phyloP scores from a whole-genome alignment of 441 rosid genomes.

The Aquilaria agallochum region DNA sequence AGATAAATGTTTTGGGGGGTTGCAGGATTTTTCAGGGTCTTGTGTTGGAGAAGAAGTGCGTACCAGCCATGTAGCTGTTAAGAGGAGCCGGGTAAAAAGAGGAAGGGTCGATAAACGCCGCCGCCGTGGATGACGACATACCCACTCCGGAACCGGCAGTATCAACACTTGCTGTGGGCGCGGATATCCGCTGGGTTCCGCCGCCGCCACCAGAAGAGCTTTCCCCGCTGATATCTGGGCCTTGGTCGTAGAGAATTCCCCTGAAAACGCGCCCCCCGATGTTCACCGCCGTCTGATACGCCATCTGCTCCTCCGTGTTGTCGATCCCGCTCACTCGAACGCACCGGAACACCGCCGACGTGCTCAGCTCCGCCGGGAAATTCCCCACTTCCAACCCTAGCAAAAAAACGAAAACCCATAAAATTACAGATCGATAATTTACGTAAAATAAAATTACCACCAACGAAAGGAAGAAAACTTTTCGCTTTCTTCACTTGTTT shows the following conservation, averaged over 20 bases:
- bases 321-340: constrained; percentile 68
- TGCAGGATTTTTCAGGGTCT: constrained; percentile 33
- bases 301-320: constrained; percentile 65
- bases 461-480: background rate
- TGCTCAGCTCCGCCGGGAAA: constrained; percentile 67
- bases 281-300: constrained; percentile 82
- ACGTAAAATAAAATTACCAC: background rate
- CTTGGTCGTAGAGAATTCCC: constrained; percentile 90
- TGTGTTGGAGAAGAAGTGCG: constrained; percentile 75
- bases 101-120: constrained; percentile 47
- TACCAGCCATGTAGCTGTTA: constrained; percentile 73
- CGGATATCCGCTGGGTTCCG: constrained; percentile 32
- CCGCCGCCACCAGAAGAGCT: constrained; percentile 39
- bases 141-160: constrained; percentile 30
- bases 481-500: too few relatives aligned
- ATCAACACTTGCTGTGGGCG: constrained; percentile 25
- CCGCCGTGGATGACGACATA: constrained; percentile 24
- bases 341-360: constrained; percentile 71
- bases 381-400: constrained; percentile 81
- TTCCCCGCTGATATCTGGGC: constrained; percentile 53
- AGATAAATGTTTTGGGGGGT: background rate
- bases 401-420: background rate
- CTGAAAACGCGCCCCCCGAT: constrained; percentile 85
- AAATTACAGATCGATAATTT: background rate
- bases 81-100: constrained; percentile 60